Percentiles rank a stretch among this genome's conserved stretches.
Evolutionary conservation across 495 filamentous ascomycete species (phyloP).

Genomic region (Aspergillus carlsbadensis): DNA sequence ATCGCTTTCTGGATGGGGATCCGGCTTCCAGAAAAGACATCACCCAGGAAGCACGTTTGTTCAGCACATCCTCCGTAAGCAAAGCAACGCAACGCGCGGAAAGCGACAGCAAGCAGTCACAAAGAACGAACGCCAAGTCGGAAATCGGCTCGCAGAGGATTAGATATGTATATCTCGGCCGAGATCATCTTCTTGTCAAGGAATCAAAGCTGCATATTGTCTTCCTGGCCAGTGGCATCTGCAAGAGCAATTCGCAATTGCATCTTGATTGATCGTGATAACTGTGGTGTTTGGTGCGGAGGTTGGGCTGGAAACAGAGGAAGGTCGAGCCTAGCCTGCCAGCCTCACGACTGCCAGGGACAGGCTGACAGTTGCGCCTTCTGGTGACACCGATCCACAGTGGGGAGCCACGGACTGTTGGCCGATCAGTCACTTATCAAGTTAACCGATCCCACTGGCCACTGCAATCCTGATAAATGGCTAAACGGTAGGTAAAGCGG

Average conservation of each 20-base stretch:
- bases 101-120: too few relatives aligned
- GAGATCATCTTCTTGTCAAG: not conserved
- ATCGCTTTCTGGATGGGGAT: too few relatives aligned
- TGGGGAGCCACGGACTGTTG: not conserved
- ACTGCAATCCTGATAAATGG: not conserved
- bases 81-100: too few relatives aligned
- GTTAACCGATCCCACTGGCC: not conserved
- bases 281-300: too few relatives aligned
- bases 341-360: not conserved
- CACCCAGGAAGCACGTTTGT: too few relatives aligned
- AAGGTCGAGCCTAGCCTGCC: not conserved
- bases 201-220: not conserved
- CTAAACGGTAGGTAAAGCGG: not conserved
- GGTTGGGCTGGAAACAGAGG: not conserved
- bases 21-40: too few relatives aligned
- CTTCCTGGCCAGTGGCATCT: not conserved
- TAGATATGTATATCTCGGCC: not conserved
- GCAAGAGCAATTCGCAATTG: constrained; percentile 2
- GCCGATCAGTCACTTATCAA: constrained; percentile 9
- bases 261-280: not conserved
- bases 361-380: constrained; percentile 1
- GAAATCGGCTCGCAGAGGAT: not conserved
- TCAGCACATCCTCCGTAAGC: too few relatives aligned
- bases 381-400: constrained; percentile 2
- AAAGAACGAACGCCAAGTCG: constrained; percentile 1